phyloP scores from a whole-genome alignment of 2,329 filamentous ascomycete genomes.

The Diaporthe citri region DNA sequence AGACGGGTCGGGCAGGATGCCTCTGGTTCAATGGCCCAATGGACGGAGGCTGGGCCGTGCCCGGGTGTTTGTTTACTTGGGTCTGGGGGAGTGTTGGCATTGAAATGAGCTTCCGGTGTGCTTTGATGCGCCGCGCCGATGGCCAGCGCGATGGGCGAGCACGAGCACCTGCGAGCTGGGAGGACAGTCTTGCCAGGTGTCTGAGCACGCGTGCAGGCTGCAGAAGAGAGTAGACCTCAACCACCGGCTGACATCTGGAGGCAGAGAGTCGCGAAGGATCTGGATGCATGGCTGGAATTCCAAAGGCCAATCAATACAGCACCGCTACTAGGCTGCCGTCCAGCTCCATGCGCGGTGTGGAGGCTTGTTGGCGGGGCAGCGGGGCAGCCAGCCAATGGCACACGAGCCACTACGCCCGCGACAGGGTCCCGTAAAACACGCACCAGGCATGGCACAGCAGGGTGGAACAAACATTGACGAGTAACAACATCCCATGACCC shows the following conservation, averaged over 20 bases:
- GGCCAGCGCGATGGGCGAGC: slow-evolving; percentile 8
- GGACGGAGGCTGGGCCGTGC: slow-evolving; percentile 6
- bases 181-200: not conserved
- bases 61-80: slow-evolving; percentile 19
- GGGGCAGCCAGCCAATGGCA: not conserved
- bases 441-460: not conserved
- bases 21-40: not conserved
- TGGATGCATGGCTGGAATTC: not conserved
- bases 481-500: not conserved
- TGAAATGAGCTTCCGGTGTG: slow-evolving; percentile 14
- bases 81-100: not conserved
- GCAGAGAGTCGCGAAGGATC: not conserved
- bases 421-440: slow-evolving; percentile 28
- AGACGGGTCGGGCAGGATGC: slow-evolving; percentile 1
- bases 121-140: slow-evolving; percentile 1
- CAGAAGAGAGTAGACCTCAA: slow-evolving; percentile 2
- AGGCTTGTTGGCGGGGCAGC: slow-evolving; percentile 33
- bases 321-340: slow-evolving; percentile 6
- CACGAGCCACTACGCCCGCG: not conserved
- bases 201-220: slow-evolving; percentile 7
- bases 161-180: slow-evolving; percentile 2
- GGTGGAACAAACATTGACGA: slow-evolving; percentile 8
- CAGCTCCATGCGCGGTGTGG: slow-evolving; percentile 7
- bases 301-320: slow-evolving; percentile 18
- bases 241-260: not conserved